phyloP scores from a whole-genome alignment of 257 asterid species.

The Ballota nigra region DNA sequence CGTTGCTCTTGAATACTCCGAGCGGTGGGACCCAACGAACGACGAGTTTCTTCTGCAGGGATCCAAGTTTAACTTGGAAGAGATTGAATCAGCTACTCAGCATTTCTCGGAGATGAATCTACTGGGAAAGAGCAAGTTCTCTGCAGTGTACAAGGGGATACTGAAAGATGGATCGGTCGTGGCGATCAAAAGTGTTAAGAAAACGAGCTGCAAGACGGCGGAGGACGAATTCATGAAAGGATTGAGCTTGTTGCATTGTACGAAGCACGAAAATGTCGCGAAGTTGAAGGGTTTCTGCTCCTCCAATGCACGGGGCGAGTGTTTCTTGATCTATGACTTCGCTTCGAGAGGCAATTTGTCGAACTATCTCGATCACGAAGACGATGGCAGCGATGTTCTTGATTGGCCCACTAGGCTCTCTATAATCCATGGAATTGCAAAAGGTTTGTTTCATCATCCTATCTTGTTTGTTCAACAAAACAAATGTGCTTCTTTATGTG shows the following conservation, averaged over 20 bases:
- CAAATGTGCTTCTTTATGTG: not conserved
- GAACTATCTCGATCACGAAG: constrained; percentile 55
- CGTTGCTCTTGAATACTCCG: constrained; percentile 45
- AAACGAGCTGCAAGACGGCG: constrained; percentile 73
- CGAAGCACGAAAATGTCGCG: constrained; percentile 74
- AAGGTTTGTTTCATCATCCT: constrained; percentile 45
- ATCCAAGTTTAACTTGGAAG: constrained; percentile 72
- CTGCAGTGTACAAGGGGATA: constrained; percentile 70
- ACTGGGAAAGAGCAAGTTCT: constrained; percentile 79
- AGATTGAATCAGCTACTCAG: constrained; percentile 89
- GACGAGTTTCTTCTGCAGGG: constrained; percentile 35
- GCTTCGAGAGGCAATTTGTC: constrained; percentile 70
- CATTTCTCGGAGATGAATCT: constrained; percentile 78
- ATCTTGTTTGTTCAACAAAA: not conserved
- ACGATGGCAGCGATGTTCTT: constrained; percentile 38
- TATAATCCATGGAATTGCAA: constrained; percentile 80
- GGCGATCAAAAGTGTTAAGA: constrained; percentile 72
- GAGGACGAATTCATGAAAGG: constrained; percentile 83
- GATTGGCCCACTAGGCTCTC: constrained; percentile 80
- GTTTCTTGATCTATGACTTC: constrained; percentile 73
- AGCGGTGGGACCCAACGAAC: constrained; percentile 46
- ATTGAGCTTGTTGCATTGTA: constrained; percentile 59
- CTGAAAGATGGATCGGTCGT: constrained; percentile 75
- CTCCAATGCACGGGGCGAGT: constrained; percentile 87
- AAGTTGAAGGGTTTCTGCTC: constrained; percentile 77